Evolutionary conservation across 2,329 filamentous ascomycete genomes (phyloP).

Genomic region (Neonectria magnoliae): DNA sequence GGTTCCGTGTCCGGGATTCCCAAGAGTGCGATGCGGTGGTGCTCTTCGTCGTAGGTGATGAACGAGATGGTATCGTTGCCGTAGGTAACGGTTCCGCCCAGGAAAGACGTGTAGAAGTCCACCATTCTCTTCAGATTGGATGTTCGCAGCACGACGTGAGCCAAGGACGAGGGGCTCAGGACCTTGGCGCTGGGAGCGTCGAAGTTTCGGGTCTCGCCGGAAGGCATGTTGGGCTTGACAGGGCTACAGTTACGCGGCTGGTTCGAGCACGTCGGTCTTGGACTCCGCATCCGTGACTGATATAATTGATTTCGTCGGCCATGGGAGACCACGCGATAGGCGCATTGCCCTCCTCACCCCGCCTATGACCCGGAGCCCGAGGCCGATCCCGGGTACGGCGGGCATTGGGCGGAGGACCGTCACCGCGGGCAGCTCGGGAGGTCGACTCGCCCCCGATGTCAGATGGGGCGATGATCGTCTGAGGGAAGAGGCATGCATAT

Average conservation of each 20-base stretch:
- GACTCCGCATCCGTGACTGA: no score
- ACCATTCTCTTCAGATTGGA: neutral
- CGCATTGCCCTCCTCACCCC: no score
- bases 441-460: no score
- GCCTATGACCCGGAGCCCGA: no score
- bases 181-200: neutral
- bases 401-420: no score
- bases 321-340: no score
- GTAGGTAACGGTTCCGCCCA: neutral
- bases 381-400: no score
- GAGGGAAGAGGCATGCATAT: no score
- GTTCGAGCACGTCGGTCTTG: no score
- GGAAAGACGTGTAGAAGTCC: neutral
- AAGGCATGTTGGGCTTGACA: neutral
- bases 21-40: neutral
- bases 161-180: neutral
- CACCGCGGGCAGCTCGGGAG: no score
- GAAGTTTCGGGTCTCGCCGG: neutral
- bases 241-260: neutral
- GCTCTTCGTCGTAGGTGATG: slow-evolving; percentile 2
- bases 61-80: neutral
- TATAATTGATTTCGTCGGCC: no score
- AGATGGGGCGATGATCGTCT: no score
- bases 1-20: neutral
- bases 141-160: neutral